Evolutionary conservation across 2,329 filamentous ascomycete species (phyloP), one percentile per base, ranked within the genome.

Genomic region (Alternaria brassicae): DNA sequence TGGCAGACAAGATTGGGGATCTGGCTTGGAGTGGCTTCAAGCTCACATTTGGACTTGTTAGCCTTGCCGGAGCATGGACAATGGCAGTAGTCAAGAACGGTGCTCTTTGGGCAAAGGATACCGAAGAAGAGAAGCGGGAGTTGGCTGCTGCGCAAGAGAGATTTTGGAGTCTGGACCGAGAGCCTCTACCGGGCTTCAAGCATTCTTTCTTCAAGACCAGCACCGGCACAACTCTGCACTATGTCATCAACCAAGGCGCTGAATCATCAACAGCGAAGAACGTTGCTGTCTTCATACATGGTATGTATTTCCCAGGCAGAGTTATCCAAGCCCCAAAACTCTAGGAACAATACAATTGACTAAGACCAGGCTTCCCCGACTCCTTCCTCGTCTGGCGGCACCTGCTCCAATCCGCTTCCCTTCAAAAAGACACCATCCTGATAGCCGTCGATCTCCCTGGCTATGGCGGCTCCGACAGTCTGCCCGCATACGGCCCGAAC

Each of bases 391-490:
- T 87, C 51, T 88, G 84, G 84, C 79, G 80, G 44, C 75, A 81
- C 50, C 72, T 85, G 23, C 72, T 87, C 19, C 72, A 72, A 37
- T 81, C 80, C 0, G 58, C 76, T 8, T 66, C 73, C 9, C 72
- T 80, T 27, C 59, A 77, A 25, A 65, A 77, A 6, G 79, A 81
- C 19, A 56, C 65, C 42, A 81, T 80, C 19, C 65, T 87, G 6
- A 79, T 88, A 30, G 85, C 84, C 0, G 77, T 87, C 37, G 86
- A 88, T 67, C 70, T 88, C 6, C 86, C 86, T 17, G 85, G 86
- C 2, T 87, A 83, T 61, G 86, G 86, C 34, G 86, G 86, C 9
- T 86, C 82, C 56, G 84, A 86, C 61, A 78, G 79, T 49, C 71
- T 87, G 56, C 70, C 78, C 1, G 69, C 76, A 45, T 87, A 87